These are phyloP conservation scores for Musa itinerans DNA, from an alignment of 176 grass and related monocot species.

Conservation along the genomic window DNA sequence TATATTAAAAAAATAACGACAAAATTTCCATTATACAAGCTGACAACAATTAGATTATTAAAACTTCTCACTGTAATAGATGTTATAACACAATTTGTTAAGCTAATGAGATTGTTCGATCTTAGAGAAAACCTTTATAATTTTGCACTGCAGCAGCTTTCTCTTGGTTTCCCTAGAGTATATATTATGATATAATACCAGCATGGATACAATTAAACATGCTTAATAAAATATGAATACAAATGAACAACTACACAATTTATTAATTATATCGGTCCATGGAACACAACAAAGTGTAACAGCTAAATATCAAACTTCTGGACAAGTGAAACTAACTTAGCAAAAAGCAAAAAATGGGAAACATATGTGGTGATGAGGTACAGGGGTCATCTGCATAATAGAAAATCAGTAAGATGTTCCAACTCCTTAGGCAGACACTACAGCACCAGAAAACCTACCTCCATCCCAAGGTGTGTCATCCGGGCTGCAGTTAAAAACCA, in stretches of 20 bases:
- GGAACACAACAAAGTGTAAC: background rate
- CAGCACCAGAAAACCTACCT: constrained; percentile 33
- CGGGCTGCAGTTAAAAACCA: constrained; percentile 44
- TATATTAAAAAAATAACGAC: too few relatives aligned
- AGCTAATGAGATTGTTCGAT: too few relatives aligned
- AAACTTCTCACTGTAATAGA: too few relatives aligned
- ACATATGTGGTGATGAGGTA: background rate
- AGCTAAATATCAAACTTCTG: background rate
- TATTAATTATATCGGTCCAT: too few relatives aligned
- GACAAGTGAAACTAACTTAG: background rate
- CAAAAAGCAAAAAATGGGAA: background rate
- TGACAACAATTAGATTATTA: too few relatives aligned
- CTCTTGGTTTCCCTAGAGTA: background rate
- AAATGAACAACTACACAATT: too few relatives aligned
- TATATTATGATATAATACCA: background rate
- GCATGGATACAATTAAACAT: background rate
- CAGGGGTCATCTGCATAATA: too few relatives aligned
- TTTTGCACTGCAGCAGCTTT: too few relatives aligned
- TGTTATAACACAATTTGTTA: too few relatives aligned
- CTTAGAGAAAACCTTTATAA: too few relatives aligned
- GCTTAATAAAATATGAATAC: too few relatives aligned
- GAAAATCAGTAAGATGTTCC: background rate
- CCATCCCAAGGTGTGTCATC: constrained; percentile 91
- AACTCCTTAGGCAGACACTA: background rate
- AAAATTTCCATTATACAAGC: too few relatives aligned